Evolutionary conservation across 2,329 filamentous ascomycete species (phyloP), one percentile per base, ranked within the genome.

Genomic region (Ceratocystiopsis sp.): DNA sequence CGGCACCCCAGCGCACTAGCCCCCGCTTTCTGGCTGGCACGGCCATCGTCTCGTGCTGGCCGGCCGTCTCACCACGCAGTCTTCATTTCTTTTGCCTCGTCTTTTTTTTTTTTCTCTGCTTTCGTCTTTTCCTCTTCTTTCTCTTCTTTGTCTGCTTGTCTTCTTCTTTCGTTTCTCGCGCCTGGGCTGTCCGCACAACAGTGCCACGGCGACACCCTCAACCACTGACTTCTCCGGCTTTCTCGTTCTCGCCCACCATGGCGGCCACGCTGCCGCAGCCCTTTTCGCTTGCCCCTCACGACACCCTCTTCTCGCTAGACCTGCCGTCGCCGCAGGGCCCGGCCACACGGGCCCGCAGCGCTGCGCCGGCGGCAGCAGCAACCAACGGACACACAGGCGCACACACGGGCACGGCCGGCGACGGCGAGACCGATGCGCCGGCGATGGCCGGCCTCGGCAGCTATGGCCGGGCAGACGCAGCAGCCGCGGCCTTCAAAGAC

Each of bases 401-500:
- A 7, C 19, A 21, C 19, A 29, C 10, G 25, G 25, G 25, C 25
- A 29, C 25, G 25, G 6, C 25, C 25, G 25, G 9, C 25, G 25
- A 29, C 25, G 25, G 10, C 25, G 25, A 29, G 25, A 4, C 9
- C 7, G 25, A 2, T 8, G 25, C 7, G 19, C 19, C 19, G 19
- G 19, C 4, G 19, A 21, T 21, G 19, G 19, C 19, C 19, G 7
- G 19, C 19, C 19, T 29, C 25, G 9, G 25, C 25, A 29, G 25
- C 25, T 7, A 29, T 7, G 19, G 7, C 25, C 25, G 25, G 25
- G 2, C 25, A 2, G 25, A 29, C 4, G 25, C 16, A 13, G 19
- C 19, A 7, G 19, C 4, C 19, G 19, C 19, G 19, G 19, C 19
- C 19, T 21, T 21, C 4, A 42, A 44, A 7, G 44, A 52, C 55